phyloP scores from a whole-genome alignment of 345 rosid species.

The Clausena lansium region DNA sequence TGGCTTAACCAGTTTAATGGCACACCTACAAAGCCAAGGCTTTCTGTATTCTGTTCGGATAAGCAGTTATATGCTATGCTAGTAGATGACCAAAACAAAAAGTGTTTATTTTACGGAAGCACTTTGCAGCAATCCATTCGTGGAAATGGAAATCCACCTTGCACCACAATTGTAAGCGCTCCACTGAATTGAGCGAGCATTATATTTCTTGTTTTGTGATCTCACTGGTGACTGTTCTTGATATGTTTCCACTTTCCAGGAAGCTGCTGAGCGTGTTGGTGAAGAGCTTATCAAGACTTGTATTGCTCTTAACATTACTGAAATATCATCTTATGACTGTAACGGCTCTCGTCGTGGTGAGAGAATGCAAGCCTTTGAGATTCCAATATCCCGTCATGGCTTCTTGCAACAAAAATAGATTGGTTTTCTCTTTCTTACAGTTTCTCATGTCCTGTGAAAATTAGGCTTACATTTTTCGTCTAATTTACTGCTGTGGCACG shows the following conservation, averaged over 20 bases:
- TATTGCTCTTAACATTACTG: conserved; percentile 54
- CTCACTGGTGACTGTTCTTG: conserved; percentile 1
- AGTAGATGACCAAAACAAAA: conserved; percentile 83
- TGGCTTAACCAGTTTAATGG: conserved; percentile 53
- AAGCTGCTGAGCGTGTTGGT: conserved; percentile 78
- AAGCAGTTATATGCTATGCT: conserved; percentile 85
- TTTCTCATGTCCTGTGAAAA: not conserved
- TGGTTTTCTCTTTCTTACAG: not conserved
- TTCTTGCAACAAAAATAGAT: conserved; percentile 54
- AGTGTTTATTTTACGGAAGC: conserved; percentile 74
- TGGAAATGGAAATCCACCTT: conserved; percentile 51
- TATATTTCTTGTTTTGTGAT: not conserved
- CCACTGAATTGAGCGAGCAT: not conserved
- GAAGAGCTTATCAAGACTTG: conserved; percentile 79
- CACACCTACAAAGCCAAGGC: conserved; percentile 65
- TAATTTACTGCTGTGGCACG: not conserved
- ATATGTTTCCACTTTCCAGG: conserved; percentile 41
- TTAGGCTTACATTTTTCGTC: not conserved
- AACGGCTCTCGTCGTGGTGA: conserved; percentile 76
- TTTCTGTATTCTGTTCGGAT: conserved; percentile 87
- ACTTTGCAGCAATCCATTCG: conserved; percentile 80
- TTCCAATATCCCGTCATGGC: conserved; percentile 62
- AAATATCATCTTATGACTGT: conserved; percentile 76
- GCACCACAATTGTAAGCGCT: conserved; percentile 58
- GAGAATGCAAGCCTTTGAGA: conserved; percentile 80